phyloP scores from a whole-genome alignment of 768 basidiomycete species.

The Calocybe indica region DNA sequence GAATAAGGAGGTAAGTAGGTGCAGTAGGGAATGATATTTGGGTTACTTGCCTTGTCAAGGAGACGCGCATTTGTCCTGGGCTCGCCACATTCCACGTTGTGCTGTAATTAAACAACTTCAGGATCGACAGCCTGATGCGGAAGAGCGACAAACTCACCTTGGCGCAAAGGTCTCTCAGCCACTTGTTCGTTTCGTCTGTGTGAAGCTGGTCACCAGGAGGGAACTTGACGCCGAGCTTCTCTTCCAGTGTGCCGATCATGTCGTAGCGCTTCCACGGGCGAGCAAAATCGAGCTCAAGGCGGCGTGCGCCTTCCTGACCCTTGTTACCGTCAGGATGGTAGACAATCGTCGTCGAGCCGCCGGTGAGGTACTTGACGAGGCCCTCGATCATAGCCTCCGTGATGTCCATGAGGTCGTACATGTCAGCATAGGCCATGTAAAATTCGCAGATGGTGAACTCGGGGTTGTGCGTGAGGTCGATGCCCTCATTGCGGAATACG shows the following conservation, averaged over 20 bases:
- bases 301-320: constrained; percentile 53
- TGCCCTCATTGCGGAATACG: constrained; percentile 97
- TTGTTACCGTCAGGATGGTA: constrained; percentile 96
- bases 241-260: constrained; percentile 95
- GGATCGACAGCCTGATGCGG: neutral
- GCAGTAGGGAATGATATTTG: neutral
- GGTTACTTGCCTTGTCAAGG: constrained; percentile 74
- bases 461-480: constrained; percentile 98
- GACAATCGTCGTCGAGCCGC: constrained; percentile 69
- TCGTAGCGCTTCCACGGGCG: constrained; percentile 98
- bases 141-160: constrained; percentile 51
- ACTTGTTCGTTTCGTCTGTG: constrained; percentile 82
- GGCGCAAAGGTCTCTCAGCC: constrained; percentile 73
- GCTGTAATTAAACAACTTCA: constrained; percentile 35
- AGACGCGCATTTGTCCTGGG: constrained; percentile 93
- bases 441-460: constrained; percentile 99
- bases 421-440: constrained; percentile 99
- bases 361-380: constrained; percentile 81
- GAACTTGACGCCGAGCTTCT: constrained; percentile 89
- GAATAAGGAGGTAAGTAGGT: constrained; percentile 1
- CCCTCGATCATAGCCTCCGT: constrained; percentile 90
- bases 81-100: constrained; percentile 94
- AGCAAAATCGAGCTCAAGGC: constrained; percentile 79
- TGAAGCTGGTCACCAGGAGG: constrained; percentile 89
- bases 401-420: constrained; percentile 97